A percentile compares a stretch with the other conserved stretches of the same genome.
Evolutionary conservation across 768 basidiomycete genomes (phyloP).

Genomic region (Tephrocybe sp.): DNA sequence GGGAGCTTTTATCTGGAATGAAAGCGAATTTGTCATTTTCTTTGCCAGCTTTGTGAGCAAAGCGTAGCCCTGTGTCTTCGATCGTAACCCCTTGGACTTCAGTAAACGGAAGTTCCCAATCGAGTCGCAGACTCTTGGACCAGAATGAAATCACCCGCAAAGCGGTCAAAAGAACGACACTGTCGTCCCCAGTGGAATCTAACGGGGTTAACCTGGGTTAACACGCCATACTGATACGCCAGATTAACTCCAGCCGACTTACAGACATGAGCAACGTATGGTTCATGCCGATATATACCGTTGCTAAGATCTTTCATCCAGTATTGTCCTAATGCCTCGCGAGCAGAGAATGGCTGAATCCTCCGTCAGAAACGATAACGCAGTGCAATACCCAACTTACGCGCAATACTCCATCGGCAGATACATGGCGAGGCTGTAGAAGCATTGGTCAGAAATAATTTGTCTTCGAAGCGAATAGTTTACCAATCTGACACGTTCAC

Average conservation of each 20-base stretch:
- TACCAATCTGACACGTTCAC: slow-evolving; percentile 84
- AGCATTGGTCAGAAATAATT: not conserved
- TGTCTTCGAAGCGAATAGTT: not conserved
- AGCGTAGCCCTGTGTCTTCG: slow-evolving; percentile 89
- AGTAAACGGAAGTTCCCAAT: slow-evolving; percentile 90
- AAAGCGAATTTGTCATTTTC: slow-evolving; percentile 76
- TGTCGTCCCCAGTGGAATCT: slow-evolving; percentile 82
- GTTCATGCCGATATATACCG: slow-evolving; percentile 80
- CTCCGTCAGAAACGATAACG: not conserved
- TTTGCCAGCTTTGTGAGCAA: slow-evolving; percentile 76
- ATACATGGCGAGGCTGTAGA: slow-evolving; percentile 76
- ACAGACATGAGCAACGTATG: slow-evolving; percentile 93
- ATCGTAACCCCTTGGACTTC: slow-evolving; percentile 86
- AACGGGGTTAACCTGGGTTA: not conserved
- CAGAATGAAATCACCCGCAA: slow-evolving; percentile 80
- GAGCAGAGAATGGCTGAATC: slow-evolving; percentile 77
- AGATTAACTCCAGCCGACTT: not conserved
- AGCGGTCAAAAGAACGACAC: slow-evolving; percentile 77
- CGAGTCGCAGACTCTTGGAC: slow-evolving; percentile 79
- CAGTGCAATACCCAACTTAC: slow-evolving; percentile 43
- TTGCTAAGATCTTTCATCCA: slow-evolving; percentile 96
- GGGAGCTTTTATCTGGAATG: slow-evolving; percentile 73
- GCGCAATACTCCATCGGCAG: slow-evolving; percentile 83
- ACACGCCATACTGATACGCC: not conserved
- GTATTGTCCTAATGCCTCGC: slow-evolving; percentile 92